phyloP scores from a whole-genome alignment of 164 flowering plant species.

The Dillenia suffruticosa region DNA sequence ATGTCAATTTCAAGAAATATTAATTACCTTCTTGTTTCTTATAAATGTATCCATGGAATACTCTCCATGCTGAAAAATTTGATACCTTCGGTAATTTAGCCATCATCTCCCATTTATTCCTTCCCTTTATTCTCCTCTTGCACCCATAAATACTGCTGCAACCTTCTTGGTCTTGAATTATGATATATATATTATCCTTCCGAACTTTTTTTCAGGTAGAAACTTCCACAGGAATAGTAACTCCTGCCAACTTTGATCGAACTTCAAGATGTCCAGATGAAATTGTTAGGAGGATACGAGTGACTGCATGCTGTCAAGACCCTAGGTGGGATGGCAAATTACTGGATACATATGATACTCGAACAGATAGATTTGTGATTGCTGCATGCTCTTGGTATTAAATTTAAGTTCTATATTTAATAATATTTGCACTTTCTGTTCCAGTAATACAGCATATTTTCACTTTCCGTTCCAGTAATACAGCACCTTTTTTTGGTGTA shows the following conservation, averaged over 20 bases:
- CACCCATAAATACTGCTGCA: too few relatives aligned
- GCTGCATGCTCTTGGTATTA: slow-evolving; percentile 77
- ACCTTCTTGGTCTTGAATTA: too few relatives aligned
- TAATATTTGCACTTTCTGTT: neutral
- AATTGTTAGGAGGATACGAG: slow-evolving; percentile 70
- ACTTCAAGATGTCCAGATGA: slow-evolving; percentile 89
- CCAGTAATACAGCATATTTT: neutral
- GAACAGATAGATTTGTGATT: slow-evolving; percentile 50
- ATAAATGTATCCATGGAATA: too few relatives aligned
- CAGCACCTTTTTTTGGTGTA: slow-evolving; percentile 17
- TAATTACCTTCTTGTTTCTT: too few relatives aligned
- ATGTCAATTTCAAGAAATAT: too few relatives aligned
- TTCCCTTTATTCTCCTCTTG: too few relatives aligned
- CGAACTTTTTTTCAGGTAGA: slow-evolving; percentile 46
- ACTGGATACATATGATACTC: slow-evolving; percentile 80
- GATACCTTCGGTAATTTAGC: too few relatives aligned
- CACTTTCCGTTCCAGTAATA: neutral
- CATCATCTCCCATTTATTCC: too few relatives aligned
- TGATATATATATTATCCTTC: too few relatives aligned
- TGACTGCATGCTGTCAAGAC: slow-evolving; percentile 53
- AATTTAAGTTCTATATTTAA: neutral
- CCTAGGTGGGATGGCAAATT: slow-evolving; percentile 63
- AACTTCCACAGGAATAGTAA: slow-evolving; percentile 50
- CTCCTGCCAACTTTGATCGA: slow-evolving; percentile 70
- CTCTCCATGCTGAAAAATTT: too few relatives aligned